These are phyloP conservation scores for Fusarium foetens DNA, from an alignment of 2,329 filamentous ascomycete genomes.

Conservation along the genomic window DNA sequence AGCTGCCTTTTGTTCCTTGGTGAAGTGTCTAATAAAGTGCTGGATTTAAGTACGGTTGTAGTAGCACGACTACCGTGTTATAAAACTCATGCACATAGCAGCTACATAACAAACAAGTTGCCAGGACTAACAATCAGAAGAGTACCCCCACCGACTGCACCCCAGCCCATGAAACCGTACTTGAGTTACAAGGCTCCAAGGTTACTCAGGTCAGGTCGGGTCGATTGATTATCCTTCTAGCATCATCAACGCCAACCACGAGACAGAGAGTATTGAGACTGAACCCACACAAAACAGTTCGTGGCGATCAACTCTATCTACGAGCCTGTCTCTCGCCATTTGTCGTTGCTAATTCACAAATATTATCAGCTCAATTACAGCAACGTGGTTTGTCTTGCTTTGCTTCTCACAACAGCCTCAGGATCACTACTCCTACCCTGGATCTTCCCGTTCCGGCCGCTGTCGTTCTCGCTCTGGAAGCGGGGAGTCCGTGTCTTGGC, in stretches of 20 bases:
- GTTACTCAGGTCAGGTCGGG: slow-evolving; percentile 25
- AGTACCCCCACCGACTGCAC: slow-evolving; percentile 8
- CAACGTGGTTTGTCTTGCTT: neutral
- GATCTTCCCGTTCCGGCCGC: slow-evolving; percentile 44
- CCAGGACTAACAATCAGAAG: slow-evolving; percentile 1
- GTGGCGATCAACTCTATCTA: slow-evolving; percentile 12
- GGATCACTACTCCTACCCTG: neutral
- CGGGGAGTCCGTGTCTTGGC: slow-evolving; percentile 41
- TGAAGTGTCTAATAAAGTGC: neutral
- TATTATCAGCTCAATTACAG: neutral
- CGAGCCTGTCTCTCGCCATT: neutral
- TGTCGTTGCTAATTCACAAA: neutral
- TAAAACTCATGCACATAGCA: neutral
- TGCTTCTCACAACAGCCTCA: neutral
- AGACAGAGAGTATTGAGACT: slow-evolving; percentile 4
- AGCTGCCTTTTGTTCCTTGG: neutral
- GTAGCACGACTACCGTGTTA: neutral
- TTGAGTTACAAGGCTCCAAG: slow-evolving; percentile 26
- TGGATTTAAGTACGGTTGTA: neutral
- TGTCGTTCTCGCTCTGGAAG: slow-evolving; percentile 42
- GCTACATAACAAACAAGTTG: neutral
- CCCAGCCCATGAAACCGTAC: slow-evolving; percentile 23
- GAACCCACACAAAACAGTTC: slow-evolving; percentile 21
- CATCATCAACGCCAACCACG: slow-evolving; percentile 33
- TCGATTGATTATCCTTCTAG: slow-evolving; percentile 30